Evolutionary conservation across 1,139 yeast species (phyloP), one percentile per base, ranked within the genome.

Genomic region (Saccharomyces hybrid): DNA sequence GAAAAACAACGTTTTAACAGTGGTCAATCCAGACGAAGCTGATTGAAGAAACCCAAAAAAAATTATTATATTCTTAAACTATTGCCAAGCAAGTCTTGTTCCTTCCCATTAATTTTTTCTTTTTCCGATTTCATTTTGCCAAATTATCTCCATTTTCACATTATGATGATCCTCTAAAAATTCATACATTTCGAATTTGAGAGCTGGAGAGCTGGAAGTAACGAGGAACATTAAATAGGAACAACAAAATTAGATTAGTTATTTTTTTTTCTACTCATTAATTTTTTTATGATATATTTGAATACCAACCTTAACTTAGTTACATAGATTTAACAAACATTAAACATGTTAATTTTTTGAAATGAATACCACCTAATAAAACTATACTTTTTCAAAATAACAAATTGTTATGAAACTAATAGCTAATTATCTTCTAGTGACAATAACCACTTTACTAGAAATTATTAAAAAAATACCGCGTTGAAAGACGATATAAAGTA

Each of bases 11-110:
- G 57, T 60, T n/a, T 55, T 68, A 23, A 68, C 71, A 3, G 65
- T 68, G 23, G 71, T 67, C n/a, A 68, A 68, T 46, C 71, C 71
- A 4, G 71, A 68, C 53, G 66, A 63, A 53, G 59, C 47, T 31
- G 52, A 49, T 25, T 52, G 32, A 51, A 31, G 28, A 26, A 23
- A 38, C 20, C 26, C 25, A 38, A 11, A 20, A 16, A 38, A 38
- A 38, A 38, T 23, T 38, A 38, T 38, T 38, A 38, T 38, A 38
- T 38, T 38, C 44, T 38, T 38, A 38, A 16, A 20, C 44, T 38
- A 11, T 20, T 38, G 13, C 44, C 44, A 11, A 16, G 20, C 23
- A 38, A 20, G 7, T 6, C 11, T 20, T 38, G 23, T 38, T 20
- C 26, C 44, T 11, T 9, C 13, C 11, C 44, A 38, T 38, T 38